Base-by-base conservation (phyloP, 2,329 filamentous ascomycete genomes). In the Fusarium tupiense region DNA sequence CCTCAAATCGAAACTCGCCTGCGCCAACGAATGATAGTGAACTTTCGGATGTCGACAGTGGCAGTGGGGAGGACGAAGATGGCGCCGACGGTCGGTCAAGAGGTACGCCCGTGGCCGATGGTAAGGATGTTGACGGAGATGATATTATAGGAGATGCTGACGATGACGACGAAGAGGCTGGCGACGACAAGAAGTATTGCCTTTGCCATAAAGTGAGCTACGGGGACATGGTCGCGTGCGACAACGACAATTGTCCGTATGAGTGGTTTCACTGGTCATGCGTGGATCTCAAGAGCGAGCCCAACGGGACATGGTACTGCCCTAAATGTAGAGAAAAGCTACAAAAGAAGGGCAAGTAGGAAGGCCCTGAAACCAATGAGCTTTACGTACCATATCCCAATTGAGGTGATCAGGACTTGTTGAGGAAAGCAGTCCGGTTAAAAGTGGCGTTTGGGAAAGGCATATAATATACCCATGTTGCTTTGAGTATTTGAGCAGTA, bases 201-300 rank as follows among this genome's bases (percentile, higher is more conserved):
- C 87, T 92, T 37, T 96, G 94, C 82, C 92, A 95, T 81, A 93
- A 93, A 77, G 92, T 95, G 74, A 94, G 92, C 82, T 95, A 93
- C 79, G 94, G 94, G 70, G 92, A 96, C 79, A 96, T 96, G 94
- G 93, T 96, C 72, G 94, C 93, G 37, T 96, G 94, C 84, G 94
- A 96, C 85, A 96, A 96, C 81, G 91, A 93, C 66, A 88, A 91
- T 74, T 96, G 94, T 82, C 91, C 91, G 53, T 93, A 90, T 79
- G 93, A 96, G 84, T 96, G 94, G 94, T 96, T 96, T 82, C 94
- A 96, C 83, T 96, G 93, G 92, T 91, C 86, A 49, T 93, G 91
- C 77, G 91, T 93, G 57, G 90, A 90, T 26, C 85, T 93, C 38
- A 92, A 91, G 82, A 91, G 88, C 76, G 91, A 92, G 80, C 91